phyloP scores from a whole-genome alignment of 2,329 filamentous ascomycete species.

The Fusarium praegraminearum region DNA sequence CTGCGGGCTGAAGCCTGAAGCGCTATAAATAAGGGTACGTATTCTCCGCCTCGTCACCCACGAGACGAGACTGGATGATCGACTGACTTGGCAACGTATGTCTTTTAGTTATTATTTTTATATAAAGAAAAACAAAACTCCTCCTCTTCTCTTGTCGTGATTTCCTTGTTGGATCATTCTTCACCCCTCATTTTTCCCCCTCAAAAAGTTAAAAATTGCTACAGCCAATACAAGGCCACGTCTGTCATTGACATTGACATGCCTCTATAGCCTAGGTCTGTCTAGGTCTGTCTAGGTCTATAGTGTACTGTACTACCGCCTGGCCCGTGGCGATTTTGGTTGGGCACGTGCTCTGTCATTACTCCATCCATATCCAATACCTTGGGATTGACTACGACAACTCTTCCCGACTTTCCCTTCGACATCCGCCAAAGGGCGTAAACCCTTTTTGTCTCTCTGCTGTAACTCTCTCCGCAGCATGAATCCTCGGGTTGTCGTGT shows the following conservation, averaged over 20 bases:
- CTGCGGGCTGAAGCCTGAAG: not conserved
- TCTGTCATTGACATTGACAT: not conserved
- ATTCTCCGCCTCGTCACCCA: constrained; percentile 23
- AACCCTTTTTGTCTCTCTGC: not conserved
- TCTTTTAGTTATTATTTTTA: constrained; percentile 3
- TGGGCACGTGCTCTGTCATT: constrained; percentile 34
- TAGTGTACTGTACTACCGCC: constrained; percentile 1
- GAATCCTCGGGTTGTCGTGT: constrained; percentile 16
- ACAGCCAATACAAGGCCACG: constrained; percentile 22
- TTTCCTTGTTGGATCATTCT: not conserved
- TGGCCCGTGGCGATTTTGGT: constrained; percentile 30
- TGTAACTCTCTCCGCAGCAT: constrained; percentile 2
- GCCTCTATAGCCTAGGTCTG: too few species aligned
- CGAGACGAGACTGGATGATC: constrained; percentile 22
- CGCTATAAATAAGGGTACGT: constrained; percentile 30
- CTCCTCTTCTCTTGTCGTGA: not conserved
- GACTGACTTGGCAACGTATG: constrained; percentile 35
- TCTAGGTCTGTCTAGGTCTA: too few species aligned
- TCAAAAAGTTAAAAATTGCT: not conserved
- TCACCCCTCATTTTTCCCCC: constrained; percentile 4
- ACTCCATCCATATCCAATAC: constrained; percentile 9
- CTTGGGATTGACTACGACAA: constrained; percentile 7
- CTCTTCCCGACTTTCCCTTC: constrained; percentile 18
- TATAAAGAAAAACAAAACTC: not conserved
- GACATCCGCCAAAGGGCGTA: constrained; percentile 16